Conservation (phyloP, 2,329 filamentous ascomycete species). For the Trichoderma citrinoviride region DNA sequence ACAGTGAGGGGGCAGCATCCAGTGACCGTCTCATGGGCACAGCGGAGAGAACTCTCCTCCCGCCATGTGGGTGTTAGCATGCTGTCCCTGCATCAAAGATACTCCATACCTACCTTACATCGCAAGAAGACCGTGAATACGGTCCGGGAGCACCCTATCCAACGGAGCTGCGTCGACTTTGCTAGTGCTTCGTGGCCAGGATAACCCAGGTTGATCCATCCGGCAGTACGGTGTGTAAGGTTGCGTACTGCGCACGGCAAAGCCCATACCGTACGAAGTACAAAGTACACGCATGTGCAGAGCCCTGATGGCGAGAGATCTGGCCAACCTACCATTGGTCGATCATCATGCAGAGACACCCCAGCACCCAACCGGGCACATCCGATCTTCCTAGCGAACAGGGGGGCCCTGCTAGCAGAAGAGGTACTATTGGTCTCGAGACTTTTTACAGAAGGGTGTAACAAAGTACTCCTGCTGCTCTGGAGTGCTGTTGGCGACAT, state of each 20-base stretch:
- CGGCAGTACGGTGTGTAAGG: not conserved
- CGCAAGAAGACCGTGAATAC: too few relatives aligned
- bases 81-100: too few relatives aligned
- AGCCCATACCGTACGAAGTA: not conserved
- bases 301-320: not conserved
- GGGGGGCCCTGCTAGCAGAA: not conserved
- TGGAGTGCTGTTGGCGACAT: not conserved
- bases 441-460: not conserved
- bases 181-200: not conserved
- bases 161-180: not conserved
- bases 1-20: not conserved
- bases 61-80: not conserved
- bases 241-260: not conserved
- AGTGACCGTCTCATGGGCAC: not conserved
- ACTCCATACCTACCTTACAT: too few relatives aligned
- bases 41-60: not conserved
- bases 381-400: conserved; percentile 20
- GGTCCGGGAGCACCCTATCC: not conserved
- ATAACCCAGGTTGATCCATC: not conserved
- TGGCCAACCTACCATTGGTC: conserved; percentile 5
- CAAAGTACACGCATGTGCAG: not conserved
- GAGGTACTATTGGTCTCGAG: not conserved
- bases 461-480: not conserved
- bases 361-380: conserved; percentile 4
- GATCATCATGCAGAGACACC: conserved; percentile 18